These are phyloP conservation scores for Vitis hybrid DNA, from an alignment of 177 flowering plant species.

Conservation along the genomic window DNA sequence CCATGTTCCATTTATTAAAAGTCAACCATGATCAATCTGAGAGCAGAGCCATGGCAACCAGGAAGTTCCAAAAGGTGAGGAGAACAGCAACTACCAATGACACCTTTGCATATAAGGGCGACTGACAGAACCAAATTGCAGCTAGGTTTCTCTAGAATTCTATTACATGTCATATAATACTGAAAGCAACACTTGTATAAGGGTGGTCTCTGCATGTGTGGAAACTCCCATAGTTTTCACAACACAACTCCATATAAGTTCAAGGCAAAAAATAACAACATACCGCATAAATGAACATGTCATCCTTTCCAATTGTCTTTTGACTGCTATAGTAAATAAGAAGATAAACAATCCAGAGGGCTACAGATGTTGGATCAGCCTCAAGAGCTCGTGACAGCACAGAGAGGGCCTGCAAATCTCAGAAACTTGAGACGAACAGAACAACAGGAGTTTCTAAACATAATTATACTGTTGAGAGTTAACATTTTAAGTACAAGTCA, in stretches of 20 bases:
- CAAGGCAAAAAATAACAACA: constrained; percentile 21
- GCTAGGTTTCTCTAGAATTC: neutral
- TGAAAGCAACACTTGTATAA: neutral
- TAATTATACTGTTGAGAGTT: neutral
- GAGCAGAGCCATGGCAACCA: too few species aligned
- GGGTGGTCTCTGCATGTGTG: neutral
- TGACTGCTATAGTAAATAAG: constrained; percentile 49
- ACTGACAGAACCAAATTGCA: neutral
- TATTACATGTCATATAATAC: neutral
- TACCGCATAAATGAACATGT: constrained; percentile 79
- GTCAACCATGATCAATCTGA: too few species aligned
- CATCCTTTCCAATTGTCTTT: constrained; percentile 57
- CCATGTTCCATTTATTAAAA: too few species aligned
- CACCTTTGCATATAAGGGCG: too few species aligned
- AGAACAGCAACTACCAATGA: too few species aligned
- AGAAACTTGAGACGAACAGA: constrained; percentile 9
- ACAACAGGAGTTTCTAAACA: constrained; percentile 3
- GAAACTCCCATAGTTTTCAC: neutral
- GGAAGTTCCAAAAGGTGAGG: too few species aligned
- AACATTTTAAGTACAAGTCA: constrained; percentile 3
- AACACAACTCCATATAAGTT: constrained; percentile 1
- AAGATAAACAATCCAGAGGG: constrained; percentile 78
- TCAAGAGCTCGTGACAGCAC: constrained; percentile 73
- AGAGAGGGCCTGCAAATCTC: constrained; percentile 57
- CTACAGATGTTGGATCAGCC: constrained; percentile 52